phyloP scores from a whole-genome alignment of 2,329 filamentous ascomycete genomes.

The Trichoderma cornu-damae region DNA sequence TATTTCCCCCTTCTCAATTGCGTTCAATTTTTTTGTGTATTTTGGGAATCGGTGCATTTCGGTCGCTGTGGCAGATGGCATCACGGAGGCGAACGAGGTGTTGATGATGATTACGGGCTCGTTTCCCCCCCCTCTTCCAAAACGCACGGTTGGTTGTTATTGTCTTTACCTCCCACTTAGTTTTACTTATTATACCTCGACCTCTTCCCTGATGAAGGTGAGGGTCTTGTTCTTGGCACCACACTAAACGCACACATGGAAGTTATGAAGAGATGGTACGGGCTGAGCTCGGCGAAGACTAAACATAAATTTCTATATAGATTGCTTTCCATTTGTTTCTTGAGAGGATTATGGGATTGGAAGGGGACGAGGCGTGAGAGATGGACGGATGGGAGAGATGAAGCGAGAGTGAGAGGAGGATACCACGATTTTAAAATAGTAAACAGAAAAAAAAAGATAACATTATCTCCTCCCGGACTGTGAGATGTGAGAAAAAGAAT shows the following conservation, averaged over 20 bases:
- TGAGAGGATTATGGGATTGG: neutral
- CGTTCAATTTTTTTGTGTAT: conserved; percentile 13
- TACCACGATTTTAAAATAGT: conserved; percentile 4
- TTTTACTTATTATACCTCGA: conserved; percentile 20
- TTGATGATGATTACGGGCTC: conserved; percentile 31
- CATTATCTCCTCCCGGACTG: neutral
- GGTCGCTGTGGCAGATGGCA: conserved; percentile 17
- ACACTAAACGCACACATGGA: conserved; percentile 18
- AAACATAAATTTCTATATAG: conserved; percentile 16
- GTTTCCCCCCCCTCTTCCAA: conserved; percentile 18
- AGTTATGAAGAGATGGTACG: conserved; percentile 21
- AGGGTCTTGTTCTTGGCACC: conserved; percentile 19
- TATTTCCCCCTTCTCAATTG: neutral
- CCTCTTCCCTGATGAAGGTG: neutral
- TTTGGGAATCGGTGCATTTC: conserved; percentile 19
- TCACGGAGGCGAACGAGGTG: conserved; percentile 30
- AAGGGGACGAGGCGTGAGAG: conserved; percentile 17
- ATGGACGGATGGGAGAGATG: neutral
- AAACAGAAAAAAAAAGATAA: conserved; percentile 4
- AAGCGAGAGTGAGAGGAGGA: neutral
- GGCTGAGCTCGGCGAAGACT: conserved; percentile 19
- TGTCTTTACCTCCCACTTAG: neutral
- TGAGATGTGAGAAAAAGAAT: neutral
- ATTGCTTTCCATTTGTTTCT: conserved; percentile 27
- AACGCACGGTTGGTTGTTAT: conserved; percentile 22